Percentiles rank a stretch among this genome's conserved stretches.
These are phyloP conservation scores for Thelephora aurantiotincta DNA, from an alignment of 768 basidiomycete genomes.

Conservation along the genomic window DNA sequence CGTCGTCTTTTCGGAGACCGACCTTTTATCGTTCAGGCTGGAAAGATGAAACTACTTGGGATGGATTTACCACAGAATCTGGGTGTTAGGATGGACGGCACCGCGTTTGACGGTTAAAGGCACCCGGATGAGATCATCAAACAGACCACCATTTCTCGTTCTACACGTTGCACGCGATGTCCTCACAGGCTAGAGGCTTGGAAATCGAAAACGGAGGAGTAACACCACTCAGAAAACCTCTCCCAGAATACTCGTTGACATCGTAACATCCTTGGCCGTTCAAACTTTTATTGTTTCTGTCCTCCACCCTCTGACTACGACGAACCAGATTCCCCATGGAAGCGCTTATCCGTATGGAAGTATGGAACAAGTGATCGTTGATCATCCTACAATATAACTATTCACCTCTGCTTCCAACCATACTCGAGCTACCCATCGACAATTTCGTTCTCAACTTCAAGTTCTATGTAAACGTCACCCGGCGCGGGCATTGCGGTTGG, in stretches of 20 bases:
- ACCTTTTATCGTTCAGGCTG: constrained; percentile 33
- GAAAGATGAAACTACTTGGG: constrained; percentile 76
- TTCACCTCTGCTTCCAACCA: neutral
- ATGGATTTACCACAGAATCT: constrained; percentile 78
- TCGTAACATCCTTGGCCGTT: too few species aligned
- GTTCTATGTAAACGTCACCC: constrained; percentile 58
- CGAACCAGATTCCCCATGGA: too few species aligned
- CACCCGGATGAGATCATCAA: neutral
- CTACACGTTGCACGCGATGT: neutral
- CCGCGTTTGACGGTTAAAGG: constrained; percentile 33
- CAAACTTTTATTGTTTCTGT: too few species aligned
- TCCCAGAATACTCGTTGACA: too few species aligned
- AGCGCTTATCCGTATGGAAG: too few species aligned
- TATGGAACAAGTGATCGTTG: too few species aligned
- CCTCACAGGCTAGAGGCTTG: too few species aligned
- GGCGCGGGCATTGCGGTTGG: constrained; percentile 77
- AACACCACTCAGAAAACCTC: too few species aligned
- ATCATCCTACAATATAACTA: too few species aligned
- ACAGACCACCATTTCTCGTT: neutral
- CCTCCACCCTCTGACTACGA: too few species aligned
- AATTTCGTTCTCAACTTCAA: constrained; percentile 43
- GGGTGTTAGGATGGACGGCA: constrained; percentile 80
- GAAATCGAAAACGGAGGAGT: too few species aligned
- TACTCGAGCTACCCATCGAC: constrained; percentile 8
- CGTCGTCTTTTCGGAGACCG: neutral